Evolutionary conservation across 192 early-diverging fungal species (phyloP), one percentile per base, ranked within the genome.

Genomic region (Mortierella claussenii): DNA sequence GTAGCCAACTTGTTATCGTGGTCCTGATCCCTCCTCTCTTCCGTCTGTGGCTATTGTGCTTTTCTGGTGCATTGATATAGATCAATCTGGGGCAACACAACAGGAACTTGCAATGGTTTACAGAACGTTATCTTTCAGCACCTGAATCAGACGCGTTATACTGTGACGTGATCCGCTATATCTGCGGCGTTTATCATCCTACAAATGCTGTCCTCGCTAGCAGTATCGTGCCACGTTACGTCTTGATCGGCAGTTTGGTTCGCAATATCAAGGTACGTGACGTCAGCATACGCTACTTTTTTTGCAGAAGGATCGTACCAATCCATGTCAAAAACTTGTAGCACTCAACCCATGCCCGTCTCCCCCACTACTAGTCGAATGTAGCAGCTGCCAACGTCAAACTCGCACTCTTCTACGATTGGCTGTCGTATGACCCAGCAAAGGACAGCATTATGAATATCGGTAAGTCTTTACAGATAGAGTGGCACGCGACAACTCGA

Each of bases 391-490:
- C 88, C 17, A 88, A 89, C 57, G 87, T 87, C 40, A 93, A 93
- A 43, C 80, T 91, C 20, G 91, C 93, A 12, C 60, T 94, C 33
- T 89, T 92, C 48, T 91, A 87, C 52, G 93, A 94, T 65, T 94
- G 93, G 93, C 67, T 94, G 20, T 91, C 89, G 47, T 94, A 85
- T 57, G 83, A 86, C 24, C 82, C 89, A 6, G n/a, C 51, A 12
- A 58, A 54, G n/a, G 91, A 93, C 51, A 90, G 81, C 55, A 88
- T 94, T 28, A 94, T 94, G 93, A 80, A 80, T 43, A 86, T 89
- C 40, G 86, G 86, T 83, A 82, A 43, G 51, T 34, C 26, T n/a
- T 21, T n/a, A n/a, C n/a, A n/a, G n/a, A n/a, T n/a, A n/a, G n/a
- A n/a, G n/a, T n/a, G n/a, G n/a, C n/a, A n/a, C n/a, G n/a, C n/a